A percentile compares a stretch with the other conserved stretches of the same genome.
phyloP scores from a whole-genome alignment of 306 rosid genomes.

The Neltuma alba region DNA sequence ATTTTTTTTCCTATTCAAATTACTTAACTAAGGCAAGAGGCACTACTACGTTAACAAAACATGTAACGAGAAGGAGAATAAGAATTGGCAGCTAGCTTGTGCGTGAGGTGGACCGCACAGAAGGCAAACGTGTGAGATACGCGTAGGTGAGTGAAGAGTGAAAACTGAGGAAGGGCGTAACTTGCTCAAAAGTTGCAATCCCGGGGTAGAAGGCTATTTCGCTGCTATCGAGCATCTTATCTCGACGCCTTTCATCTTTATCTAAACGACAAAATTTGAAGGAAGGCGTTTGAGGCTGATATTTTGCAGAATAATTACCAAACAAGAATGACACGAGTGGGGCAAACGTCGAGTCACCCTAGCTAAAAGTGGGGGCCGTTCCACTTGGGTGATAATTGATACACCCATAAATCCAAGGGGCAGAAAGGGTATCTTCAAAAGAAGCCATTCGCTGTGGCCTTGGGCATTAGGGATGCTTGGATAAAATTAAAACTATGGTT shows the following conservation, averaged over 20 bases:
- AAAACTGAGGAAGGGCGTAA: slow-evolving; percentile 2
- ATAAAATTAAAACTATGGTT: too few species aligned
- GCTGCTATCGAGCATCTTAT: slow-evolving; percentile 1
- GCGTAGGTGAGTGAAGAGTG: background rate
- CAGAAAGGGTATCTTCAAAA: background rate
- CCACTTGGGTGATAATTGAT: background rate
- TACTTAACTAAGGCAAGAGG: too few species aligned
- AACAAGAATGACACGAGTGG: background rate
- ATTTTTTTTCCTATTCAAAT: too few species aligned
- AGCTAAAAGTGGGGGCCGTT: background rate
- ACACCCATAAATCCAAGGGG: background rate
- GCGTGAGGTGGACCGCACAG: background rate
- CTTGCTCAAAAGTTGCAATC: background rate
- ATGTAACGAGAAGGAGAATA: too few species aligned
- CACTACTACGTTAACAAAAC: too few species aligned
- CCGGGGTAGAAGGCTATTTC: background rate
- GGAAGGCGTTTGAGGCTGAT: background rate
- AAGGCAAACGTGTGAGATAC: background rate
- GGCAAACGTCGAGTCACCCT: background rate
- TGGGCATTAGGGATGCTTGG: too few species aligned
- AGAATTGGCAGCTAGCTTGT: too few species aligned
- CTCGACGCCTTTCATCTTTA: background rate
- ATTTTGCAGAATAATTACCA: background rate
- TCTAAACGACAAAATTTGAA: background rate
- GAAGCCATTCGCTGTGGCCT: slow-evolving; percentile 1